Evolutionary conservation across 2,329 filamentous ascomycete species (phyloP).

Genomic region (Epichloe uncinata): DNA sequence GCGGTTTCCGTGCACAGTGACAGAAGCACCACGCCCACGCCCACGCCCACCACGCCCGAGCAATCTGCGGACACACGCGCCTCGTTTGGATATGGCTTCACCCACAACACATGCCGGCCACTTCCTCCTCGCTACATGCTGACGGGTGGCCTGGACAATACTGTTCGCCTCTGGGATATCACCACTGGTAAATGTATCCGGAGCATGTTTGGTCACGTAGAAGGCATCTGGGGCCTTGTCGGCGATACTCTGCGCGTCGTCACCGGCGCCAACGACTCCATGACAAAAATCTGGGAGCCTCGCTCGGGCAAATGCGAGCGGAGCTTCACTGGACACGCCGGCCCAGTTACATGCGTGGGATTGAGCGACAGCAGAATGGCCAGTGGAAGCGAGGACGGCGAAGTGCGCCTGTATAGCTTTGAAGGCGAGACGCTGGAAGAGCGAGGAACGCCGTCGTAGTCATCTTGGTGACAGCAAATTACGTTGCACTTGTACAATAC

Average conservation of each 20-base stretch:
- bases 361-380: constrained; percentile 82
- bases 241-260: constrained; percentile 82
- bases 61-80: constrained; percentile 33
- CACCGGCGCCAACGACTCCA: constrained; percentile 80
- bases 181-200: constrained; percentile 68
- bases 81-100: constrained; percentile 49
- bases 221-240: constrained; percentile 87
- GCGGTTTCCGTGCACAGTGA: constrained; percentile 34
- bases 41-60: constrained; percentile 13
- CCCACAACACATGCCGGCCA: constrained; percentile 46
- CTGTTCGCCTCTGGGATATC: constrained; percentile 86
- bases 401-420: constrained; percentile 76
- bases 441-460: constrained; percentile 36
- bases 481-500: too few relatives aligned
- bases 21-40: constrained; percentile 28
- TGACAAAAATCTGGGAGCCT: constrained; percentile 91
- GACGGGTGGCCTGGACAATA: constrained; percentile 81
- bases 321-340: constrained; percentile 81
- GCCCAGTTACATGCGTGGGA: constrained; percentile 85
- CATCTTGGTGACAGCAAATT: too few relatives aligned
- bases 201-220: constrained; percentile 92
- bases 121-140: constrained; percentile 83
- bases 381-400: constrained; percentile 86
- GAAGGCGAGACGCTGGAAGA: constrained; percentile 38
- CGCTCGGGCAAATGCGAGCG: constrained; percentile 81